A percentile compares a stretch with the other conserved stretches of the same genome.
phyloP scores from a whole-genome alignment of 805 yeast genomes.

The Wickerhamomyces strasburgensis region DNA sequence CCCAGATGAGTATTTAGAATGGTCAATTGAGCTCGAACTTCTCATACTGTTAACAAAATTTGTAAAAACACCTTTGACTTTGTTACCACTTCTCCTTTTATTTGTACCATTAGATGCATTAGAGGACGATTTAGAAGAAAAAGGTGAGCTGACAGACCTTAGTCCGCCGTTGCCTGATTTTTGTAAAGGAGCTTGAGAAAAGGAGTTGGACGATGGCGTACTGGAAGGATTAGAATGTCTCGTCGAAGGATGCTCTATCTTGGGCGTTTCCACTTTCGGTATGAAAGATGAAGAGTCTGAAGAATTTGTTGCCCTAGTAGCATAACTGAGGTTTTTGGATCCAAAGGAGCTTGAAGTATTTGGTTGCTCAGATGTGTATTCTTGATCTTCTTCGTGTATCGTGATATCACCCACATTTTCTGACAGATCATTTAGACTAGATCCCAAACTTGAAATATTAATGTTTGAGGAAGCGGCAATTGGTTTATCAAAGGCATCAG shows the following conservation, averaged over 20 bases:
- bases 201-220: slow-evolving; percentile 12
- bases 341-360: slow-evolving; percentile 14
- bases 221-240: slow-evolving; percentile 15
- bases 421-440: slow-evolving; percentile 17
- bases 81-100: slow-evolving; percentile 41
- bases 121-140: slow-evolving; percentile 11
- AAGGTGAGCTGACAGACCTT: slow-evolving; percentile 25
- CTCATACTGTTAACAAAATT: slow-evolving; percentile 42
- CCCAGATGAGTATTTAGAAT: slow-evolving; percentile 10
- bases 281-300: slow-evolving; percentile 7
- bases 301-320: slow-evolving; percentile 7
- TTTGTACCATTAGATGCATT: background rate
- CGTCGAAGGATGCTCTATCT: slow-evolving; percentile 3
- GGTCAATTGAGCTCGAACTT: slow-evolving; percentile 28
- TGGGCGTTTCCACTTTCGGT: slow-evolving; percentile 15
- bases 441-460: slow-evolving; percentile 20
- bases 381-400: slow-evolving; percentile 17
- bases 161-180: slow-evolving; percentile 8
- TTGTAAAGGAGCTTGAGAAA: slow-evolving; percentile 12
- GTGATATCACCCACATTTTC: slow-evolving; percentile 24
- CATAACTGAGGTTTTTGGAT: slow-evolving; percentile 5
- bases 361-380: slow-evolving; percentile 5
- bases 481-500: slow-evolving; percentile 20
- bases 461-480: slow-evolving; percentile 27
- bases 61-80: slow-evolving; percentile 55